Evolutionary conservation across 192 early-diverging fungal species (phyloP), one percentile per base, ranked within the genome.

Genomic region (Blastocladiella britannica): DNA sequence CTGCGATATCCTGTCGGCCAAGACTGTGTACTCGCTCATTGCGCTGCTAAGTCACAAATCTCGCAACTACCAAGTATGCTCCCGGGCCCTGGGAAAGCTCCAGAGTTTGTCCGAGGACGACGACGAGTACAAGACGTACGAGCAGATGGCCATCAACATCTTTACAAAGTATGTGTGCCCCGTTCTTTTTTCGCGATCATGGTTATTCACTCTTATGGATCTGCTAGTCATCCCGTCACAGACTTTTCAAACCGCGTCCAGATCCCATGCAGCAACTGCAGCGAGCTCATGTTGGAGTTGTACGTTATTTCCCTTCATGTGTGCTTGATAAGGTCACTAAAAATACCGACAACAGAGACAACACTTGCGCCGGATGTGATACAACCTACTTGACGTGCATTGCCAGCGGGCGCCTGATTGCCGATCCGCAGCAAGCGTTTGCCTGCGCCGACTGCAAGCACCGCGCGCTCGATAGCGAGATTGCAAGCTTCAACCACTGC

Each of bases 401-500:
- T 25, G 77, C 68, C 24, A 71, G 70, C 51, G 76, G 78, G 1
- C 54, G 65, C 25, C 74, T 74, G 25, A 80, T 81, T 37, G 62
- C 73, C 25, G 78, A 81, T n/a, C n/a, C n/a, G 24, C 59, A 65
- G 4, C 64, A 72, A 20, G 70, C 76, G 43, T 78, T 79, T 56
- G 72, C 80, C 74, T 81, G 78, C 55, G 72, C 74, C n/a, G 62
- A 65, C 4, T 81, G 78, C 64, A 78, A 79, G 60, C 76, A 79
- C 55, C 64, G 78, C 0, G 78, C 76, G 2, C 63, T 76, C 6
- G 78, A 79, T 62, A 67, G 60, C 55, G 75, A 78, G 60, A 81
- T 78, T 54, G 43, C 64, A 0, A 60, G 59, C 7, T 55, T 67
- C 27, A 62, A 53, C 26, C 75, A 66, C 58, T 81, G 78, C 60